phyloP scores from a whole-genome alignment of 2,329 filamentous ascomycete species.

The Cephalotrichum gorgonifer region DNA sequence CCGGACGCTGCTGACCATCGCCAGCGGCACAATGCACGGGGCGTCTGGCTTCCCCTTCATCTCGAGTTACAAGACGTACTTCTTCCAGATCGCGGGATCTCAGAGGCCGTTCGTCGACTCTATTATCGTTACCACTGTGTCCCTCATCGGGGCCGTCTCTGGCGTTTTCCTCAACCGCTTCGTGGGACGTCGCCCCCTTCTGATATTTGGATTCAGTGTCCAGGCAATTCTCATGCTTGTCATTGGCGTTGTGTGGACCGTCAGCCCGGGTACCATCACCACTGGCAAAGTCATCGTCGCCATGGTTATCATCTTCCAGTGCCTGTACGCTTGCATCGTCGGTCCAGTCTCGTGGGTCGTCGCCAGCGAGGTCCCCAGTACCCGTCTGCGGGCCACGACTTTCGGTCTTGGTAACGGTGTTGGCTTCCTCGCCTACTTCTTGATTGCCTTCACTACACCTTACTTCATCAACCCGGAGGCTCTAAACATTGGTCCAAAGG shows the following conservation, averaged over 20 bases:
- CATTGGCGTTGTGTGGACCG: conserved; percentile 6
- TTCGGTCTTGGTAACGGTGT: conserved; percentile 6
- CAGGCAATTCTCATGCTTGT: conserved; percentile 7
- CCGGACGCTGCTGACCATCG: conserved; percentile 7
- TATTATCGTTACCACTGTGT: conserved; percentile 7
- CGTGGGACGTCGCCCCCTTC: conserved; percentile 5
- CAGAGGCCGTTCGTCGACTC: conserved; percentile 7
- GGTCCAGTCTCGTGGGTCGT: conserved; percentile 6
- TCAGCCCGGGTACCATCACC: conserved; percentile 1
- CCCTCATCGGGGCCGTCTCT: conserved; percentile 5
- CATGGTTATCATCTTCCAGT: conserved; percentile 8
- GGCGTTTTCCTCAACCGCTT: conserved; percentile 7
- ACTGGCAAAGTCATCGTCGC: conserved; percentile 7
- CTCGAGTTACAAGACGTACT: conserved; percentile 7
- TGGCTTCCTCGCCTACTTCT: conserved; percentile 6
- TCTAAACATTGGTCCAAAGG: conserved; percentile 7
- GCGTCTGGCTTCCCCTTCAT: conserved; percentile 8
- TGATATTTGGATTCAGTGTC: conserved; percentile 5
- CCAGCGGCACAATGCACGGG: conserved; percentile 5
- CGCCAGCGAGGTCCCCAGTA: conserved; percentile 7
- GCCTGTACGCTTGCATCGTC: conserved; percentile 5
- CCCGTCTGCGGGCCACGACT: conserved; percentile 7
- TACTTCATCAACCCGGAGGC: conserved; percentile 7
- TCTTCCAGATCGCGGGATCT: conserved; percentile 8
- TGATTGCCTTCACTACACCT: conserved; percentile 7